These are phyloP conservation scores for Oryza meridionalis DNA, from an alignment of 176 grass and related monocot species.

Conservation along the genomic window DNA sequence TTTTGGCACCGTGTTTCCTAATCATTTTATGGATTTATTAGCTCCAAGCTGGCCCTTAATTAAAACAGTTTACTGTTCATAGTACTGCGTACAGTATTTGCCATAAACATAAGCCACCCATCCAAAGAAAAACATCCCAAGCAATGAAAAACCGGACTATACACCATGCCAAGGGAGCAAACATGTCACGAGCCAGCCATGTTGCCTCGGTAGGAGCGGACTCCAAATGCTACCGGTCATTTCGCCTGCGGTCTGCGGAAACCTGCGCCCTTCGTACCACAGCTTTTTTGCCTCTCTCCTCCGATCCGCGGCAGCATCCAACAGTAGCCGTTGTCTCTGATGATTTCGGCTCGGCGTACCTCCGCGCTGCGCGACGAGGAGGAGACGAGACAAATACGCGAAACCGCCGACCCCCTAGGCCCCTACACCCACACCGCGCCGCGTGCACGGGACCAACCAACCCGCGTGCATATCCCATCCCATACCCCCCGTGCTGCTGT, in stretches of 20 bases:
- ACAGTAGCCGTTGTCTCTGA: constrained; percentile 28
- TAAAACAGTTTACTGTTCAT: background rate
- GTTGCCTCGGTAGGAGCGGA: background rate
- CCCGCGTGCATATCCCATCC: background rate
- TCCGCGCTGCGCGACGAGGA: background rate
- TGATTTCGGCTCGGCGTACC: background rate
- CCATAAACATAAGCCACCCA: background rate
- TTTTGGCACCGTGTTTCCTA: background rate
- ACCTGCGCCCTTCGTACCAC: background rate
- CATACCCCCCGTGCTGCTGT: background rate
- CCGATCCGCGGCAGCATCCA: background rate
- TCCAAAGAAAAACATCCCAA: background rate
- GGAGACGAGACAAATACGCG: background rate
- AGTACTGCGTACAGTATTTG: background rate
- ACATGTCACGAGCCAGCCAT: background rate
- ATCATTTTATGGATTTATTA: background rate
- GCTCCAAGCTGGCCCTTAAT: background rate
- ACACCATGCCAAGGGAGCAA: background rate
- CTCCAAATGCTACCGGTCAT: constrained; percentile 14
- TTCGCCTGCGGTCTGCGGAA: background rate
- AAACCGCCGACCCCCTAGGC: background rate
- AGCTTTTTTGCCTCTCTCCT: background rate
- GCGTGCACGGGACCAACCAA: background rate
- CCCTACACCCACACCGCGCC: background rate
- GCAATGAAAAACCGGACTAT: too few relatives aligned